These are phyloP conservation scores for Solanum peruvianum DNA, from an alignment of 257 asterid genomes.

Conservation along the genomic window DNA sequence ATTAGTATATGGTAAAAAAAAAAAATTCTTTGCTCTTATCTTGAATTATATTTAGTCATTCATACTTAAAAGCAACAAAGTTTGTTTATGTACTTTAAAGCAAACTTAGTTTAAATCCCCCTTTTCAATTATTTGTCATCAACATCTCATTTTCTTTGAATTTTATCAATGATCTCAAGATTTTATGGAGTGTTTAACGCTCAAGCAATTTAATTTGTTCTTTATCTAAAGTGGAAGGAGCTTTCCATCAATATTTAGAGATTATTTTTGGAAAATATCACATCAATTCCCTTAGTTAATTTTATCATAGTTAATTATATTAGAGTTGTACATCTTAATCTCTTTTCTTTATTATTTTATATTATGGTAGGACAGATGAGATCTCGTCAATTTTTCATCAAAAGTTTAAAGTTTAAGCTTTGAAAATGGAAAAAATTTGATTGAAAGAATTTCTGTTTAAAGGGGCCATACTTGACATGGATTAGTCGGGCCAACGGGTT, in stretches of 20 bases:
- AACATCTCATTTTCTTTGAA: not conserved
- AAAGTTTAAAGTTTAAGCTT: not conserved
- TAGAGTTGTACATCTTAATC: not conserved
- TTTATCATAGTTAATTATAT: not conserved
- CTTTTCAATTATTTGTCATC: not conserved
- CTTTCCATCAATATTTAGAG: conserved; percentile 12
- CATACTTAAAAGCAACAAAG: conserved; percentile 5
- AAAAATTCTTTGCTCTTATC: not conserved
- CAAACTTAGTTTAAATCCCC: not conserved
- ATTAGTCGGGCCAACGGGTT: not conserved
- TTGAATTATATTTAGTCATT: not conserved
- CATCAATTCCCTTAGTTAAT: not conserved
- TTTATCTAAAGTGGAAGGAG: conserved; percentile 16
- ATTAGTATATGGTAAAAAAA: not conserved
- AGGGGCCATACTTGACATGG: not conserved
- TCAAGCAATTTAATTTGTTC: conserved; percentile 38
- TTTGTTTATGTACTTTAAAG: conserved; percentile 1
- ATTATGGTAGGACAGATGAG: not conserved
- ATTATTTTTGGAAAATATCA: not conserved
- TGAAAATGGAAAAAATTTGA: rapidly evolving
- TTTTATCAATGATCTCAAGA: conserved; percentile 4
- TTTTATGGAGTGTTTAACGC: conserved; percentile 41
- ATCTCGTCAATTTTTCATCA: not conserved
- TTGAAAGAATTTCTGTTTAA: not conserved
- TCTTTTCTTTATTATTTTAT: too few relatives aligned